Evolutionary conservation across 345 rosid genomes (phyloP), one percentile per base, ranked within the genome.

Genomic region (Hibiscus mutabilis): DNA sequence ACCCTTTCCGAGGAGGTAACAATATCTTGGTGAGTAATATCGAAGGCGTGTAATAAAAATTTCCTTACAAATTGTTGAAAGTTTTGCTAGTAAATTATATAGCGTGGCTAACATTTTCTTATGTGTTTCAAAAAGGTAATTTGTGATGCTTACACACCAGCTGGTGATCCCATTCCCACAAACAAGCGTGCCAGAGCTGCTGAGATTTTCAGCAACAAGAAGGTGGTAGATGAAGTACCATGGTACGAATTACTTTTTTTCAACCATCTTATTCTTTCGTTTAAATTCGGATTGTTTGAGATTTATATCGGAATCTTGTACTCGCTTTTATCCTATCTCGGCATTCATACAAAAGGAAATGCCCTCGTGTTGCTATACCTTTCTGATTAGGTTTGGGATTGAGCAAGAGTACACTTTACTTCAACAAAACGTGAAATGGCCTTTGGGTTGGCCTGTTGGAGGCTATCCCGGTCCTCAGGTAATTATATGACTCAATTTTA

Each of bases 391-490:
- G 98, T 94, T 60, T 73, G 98, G 98, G 42, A 94, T 91, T 64
- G 97, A 94, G 86, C 98, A 94, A 83, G 98, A 94, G 82, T 91
- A 94, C 91, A 91, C 97, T 77, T 84, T 94, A 72, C 82, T 94
- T 73, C 97, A 91, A 81, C 73, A 80, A 76, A 82, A 94, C 73
- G 96, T 94, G 29, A 85, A 82, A 60, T 94, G 98, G 98, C 98
- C 98, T 71, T 81, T 94, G 84, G 98, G 98, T 71, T 94, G 98
- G 98, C 98, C 98, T 7, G 93, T 91, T 66, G 98, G 98, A 81
- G 98, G 83, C 19, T 94, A 80, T 71, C 98, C 97, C 64, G 96
- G 97, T 73, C 98, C 97, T 47, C 98, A 94, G 97, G 98, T 91
- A 42, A 52, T 49, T 16, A 16, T 49, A 15, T 5, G 18, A 49